A percentile compares a stretch with the other conserved stretches of the same genome.
These are phyloP conservation scores for Colletotrichum orchidophilum DNA, from an alignment of 2,329 filamentous ascomycete genomes.

Conservation along the genomic window DNA sequence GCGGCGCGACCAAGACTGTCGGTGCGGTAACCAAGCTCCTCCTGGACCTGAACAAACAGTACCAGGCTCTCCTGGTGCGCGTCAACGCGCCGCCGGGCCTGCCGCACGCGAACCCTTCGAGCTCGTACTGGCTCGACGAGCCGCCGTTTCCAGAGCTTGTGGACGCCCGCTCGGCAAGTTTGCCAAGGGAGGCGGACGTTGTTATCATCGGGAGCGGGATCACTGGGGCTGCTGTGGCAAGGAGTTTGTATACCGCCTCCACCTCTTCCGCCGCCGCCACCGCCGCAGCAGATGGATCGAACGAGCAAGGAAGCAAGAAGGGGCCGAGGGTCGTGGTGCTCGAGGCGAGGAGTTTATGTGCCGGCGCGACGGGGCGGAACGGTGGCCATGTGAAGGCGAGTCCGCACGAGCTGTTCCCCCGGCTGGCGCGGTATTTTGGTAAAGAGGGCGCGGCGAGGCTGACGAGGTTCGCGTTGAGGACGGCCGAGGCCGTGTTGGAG, in stretches of 20 bases:
- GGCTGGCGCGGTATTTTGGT: slow-evolving; percentile 43
- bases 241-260: slow-evolving; percentile 32
- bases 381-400: slow-evolving; percentile 60
- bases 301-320: not conserved
- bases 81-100: slow-evolving; percentile 47
- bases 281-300: not conserved
- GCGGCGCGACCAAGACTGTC: slow-evolving; percentile 37
- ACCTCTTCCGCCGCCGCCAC: slow-evolving; percentile 31
- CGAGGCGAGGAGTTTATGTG: slow-evolving; percentile 60
- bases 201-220: slow-evolving; percentile 66
- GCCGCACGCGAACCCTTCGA: slow-evolving; percentile 52
- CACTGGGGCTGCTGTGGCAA: slow-evolving; percentile 53
- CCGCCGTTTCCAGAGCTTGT: slow-evolving; percentile 54
- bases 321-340: slow-evolving; percentile 51
- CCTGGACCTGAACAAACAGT: slow-evolving; percentile 39
- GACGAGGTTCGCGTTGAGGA: slow-evolving; percentile 53
- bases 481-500: slow-evolving; percentile 50
- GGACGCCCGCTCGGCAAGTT: slow-evolving; percentile 41
- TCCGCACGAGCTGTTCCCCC: slow-evolving; percentile 53
- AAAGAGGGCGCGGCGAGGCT: slow-evolving; percentile 50
- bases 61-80: slow-evolving; percentile 42
- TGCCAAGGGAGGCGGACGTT: slow-evolving; percentile 55
- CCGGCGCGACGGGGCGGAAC: slow-evolving; percentile 63
- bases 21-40: slow-evolving; percentile 39
- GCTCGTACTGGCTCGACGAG: slow-evolving; percentile 56